phyloP scores from a whole-genome alignment of 768 basidiomycete species.

The Rhizopogon vesiculosus region DNA sequence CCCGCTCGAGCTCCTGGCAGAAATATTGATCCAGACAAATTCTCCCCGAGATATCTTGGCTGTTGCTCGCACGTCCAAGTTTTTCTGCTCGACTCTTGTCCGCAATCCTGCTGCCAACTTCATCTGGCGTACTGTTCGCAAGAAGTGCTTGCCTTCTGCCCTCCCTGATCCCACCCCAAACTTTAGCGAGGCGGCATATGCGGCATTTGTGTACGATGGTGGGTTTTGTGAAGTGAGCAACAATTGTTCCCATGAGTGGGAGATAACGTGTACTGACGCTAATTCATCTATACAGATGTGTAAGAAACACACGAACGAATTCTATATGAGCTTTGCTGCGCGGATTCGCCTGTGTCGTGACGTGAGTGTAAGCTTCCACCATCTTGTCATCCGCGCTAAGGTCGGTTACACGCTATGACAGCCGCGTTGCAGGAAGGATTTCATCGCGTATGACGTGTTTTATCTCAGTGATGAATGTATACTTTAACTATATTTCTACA shows the following conservation, averaged over 20 bases:
- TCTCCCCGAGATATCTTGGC: slow-evolving; percentile 57
- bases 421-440: slow-evolving; percentile 16
- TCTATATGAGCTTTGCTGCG: slow-evolving; percentile 46
- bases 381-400: neutral
- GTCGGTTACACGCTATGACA: neutral
- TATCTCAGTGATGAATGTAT: neutral
- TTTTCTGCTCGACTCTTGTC: slow-evolving; percentile 45
- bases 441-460: slow-evolving; percentile 7
- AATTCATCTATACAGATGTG: slow-evolving; percentile 31
- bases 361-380: slow-evolving; percentile 20
- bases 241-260: neutral
- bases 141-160: slow-evolving; percentile 24
- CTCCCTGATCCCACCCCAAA: slow-evolving; percentile 39
- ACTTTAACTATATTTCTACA: neutral
- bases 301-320: slow-evolving; percentile 24
- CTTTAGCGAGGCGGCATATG: slow-evolving; percentile 55
- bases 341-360: slow-evolving; percentile 40
- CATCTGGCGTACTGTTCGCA: slow-evolving; percentile 57
- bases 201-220: slow-evolving; percentile 58
- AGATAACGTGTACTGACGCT: neutral
- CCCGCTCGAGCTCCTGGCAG: slow-evolving; percentile 62
- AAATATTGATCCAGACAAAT: slow-evolving; percentile 48
- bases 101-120: slow-evolving; percentile 37
- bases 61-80: slow-evolving; percentile 53
- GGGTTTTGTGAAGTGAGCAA: slow-evolving; percentile 50